Conservation (phyloP, 2,329 filamentous ascomycete species). For the Monosporascus sp. region DNA sequence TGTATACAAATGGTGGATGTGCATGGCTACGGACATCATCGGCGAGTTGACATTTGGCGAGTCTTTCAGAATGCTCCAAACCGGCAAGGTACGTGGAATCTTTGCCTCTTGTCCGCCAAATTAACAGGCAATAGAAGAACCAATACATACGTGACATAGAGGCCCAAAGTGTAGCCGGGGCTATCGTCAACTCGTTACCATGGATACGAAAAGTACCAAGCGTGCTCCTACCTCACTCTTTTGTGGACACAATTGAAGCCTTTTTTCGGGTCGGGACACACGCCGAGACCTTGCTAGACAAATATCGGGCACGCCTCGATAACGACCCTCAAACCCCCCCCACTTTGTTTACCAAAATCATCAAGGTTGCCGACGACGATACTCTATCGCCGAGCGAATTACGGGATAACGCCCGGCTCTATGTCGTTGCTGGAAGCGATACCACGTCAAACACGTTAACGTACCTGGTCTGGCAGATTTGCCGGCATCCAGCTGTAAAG, state of each 20-base stretch:
- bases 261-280: conserved; percentile 16
- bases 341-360: conserved; percentile 33
- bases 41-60: conserved; percentile 50
- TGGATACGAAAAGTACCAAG: conserved; percentile 17
- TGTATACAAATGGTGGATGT: conserved; percentile 48
- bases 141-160: conserved; percentile 36
- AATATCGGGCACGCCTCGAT: conserved; percentile 21
- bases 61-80: conserved; percentile 48
- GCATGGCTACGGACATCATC: conserved; percentile 50
- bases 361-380: conserved; percentile 12
- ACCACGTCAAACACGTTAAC: conserved; percentile 47
- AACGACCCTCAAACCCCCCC: conserved; percentile 10
- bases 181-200: conserved; percentile 24
- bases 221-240: conserved; percentile 20
- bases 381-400: conserved; percentile 28
- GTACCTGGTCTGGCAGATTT: conserved; percentile 39
- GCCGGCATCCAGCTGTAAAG: conserved; percentile 23
- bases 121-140: conserved; percentile 27
- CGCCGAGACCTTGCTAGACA: conserved; percentile 22
- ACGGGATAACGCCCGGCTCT: conserved; percentile 28
- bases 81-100: conserved; percentile 35
- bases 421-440: conserved; percentile 42
- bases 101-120: not conserved
- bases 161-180: conserved; percentile 15
- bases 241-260: conserved; percentile 4